phyloP scores from a whole-genome alignment of 2,329 filamentous ascomycete species.

The Alternaria sp. region DNA sequence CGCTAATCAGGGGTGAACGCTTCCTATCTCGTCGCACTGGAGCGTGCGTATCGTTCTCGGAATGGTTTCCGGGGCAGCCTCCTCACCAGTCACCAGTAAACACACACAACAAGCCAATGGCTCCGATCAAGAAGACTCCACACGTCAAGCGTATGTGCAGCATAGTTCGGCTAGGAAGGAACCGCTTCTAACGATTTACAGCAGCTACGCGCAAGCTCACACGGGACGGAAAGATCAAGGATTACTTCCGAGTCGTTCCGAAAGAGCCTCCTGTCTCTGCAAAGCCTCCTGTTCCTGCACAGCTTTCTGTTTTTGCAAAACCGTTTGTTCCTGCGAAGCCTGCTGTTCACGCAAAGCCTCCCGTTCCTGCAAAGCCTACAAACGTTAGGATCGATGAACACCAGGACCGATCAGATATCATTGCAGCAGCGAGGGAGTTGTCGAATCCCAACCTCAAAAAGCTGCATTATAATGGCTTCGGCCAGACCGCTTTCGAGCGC shows the following conservation, averaged over 20 bases:
- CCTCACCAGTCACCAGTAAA: background rate
- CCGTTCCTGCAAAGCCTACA: background rate
- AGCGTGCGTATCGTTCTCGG: background rate
- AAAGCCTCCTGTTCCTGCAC: background rate
- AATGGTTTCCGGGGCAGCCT: background rate
- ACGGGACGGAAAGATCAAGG: background rate
- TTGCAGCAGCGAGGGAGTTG: rapidly evolving
- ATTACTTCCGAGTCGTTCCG: background rate
- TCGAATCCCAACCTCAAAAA: background rate
- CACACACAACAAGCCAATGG: background rate
- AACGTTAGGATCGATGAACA: background rate
- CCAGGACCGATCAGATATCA: background rate
- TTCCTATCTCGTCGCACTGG: background rate
- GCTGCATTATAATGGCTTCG: background rate
- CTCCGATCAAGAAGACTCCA: background rate
- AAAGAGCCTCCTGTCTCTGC: background rate
- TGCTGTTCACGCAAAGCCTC: background rate
- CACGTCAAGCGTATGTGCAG: background rate
- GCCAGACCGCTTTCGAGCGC: background rate
- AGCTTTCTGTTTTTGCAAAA: background rate
- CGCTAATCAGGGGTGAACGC: background rate
- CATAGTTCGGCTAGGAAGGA: background rate
- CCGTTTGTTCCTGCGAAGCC: background rate
- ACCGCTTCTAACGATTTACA: background rate
- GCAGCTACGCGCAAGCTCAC: background rate